Conservation (phyloP, 352 stramenopile species). For the Blastocystis sp. region DNA sequence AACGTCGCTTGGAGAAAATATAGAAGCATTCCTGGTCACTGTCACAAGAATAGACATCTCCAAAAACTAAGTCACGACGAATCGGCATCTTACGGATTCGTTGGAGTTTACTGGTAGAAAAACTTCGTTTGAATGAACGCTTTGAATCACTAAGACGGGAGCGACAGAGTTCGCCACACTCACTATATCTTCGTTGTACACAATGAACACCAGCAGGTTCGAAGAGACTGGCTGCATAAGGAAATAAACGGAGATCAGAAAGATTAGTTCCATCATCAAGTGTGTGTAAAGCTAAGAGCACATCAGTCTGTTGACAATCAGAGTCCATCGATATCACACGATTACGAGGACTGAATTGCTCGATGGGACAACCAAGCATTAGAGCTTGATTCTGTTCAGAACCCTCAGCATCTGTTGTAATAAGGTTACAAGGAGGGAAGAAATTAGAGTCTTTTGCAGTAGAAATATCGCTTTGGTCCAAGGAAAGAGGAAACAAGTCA, state of each 20-base stretch:
- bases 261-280: neutral
- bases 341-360: neutral
- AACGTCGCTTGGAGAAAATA: constrained; percentile 9
- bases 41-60: neutral
- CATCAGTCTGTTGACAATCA: neutral
- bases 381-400: no score
- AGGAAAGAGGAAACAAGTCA: no score
- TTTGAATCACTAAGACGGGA: neutral
- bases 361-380: no score
- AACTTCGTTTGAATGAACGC: neutral
- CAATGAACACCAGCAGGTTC: neutral
- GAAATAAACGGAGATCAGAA: neutral
- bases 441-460: no score
- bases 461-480: no score
- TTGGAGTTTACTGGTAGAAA: neutral
- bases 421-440: no score
- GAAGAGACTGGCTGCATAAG: neutral
- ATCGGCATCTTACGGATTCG: neutral
- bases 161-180: neutral
- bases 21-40: neutral
- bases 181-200: neutral
- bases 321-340: neutral
- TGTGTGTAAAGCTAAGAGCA: neutral
- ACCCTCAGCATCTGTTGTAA: no score
- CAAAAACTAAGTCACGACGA: constrained; percentile 5